These are phyloP conservation scores for Cordia subcordata DNA, from an alignment of 257 asterid genomes.

Conservation along the genomic window DNA sequence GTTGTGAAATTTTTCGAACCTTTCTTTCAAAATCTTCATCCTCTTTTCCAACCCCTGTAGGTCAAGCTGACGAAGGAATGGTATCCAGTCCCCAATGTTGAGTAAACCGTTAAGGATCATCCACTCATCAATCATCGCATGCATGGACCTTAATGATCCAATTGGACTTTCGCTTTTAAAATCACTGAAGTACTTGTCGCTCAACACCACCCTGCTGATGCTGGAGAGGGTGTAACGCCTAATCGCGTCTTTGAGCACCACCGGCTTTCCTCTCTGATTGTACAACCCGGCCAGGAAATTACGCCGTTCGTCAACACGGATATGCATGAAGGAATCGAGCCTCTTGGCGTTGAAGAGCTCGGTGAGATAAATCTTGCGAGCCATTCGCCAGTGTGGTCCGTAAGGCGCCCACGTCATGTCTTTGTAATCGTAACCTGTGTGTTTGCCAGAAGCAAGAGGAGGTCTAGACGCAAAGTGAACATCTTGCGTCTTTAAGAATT, in stretches of 20 bases:
- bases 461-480: not conserved
- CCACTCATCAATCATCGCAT: conserved; percentile 33
- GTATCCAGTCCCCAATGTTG: conserved; percentile 27
- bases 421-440: not conserved
- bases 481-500: conserved; percentile 17
- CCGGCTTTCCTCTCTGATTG: conserved; percentile 17
- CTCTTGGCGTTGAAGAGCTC: conserved; percentile 22
- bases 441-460: not conserved
- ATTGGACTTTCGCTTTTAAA: not conserved
- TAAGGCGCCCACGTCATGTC: conserved; percentile 6
- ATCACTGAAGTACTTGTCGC: conserved; percentile 22
- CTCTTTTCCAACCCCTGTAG: conserved; percentile 20
- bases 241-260: conserved; percentile 26
- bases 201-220: conserved; percentile 17
- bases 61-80: conserved; percentile 19
- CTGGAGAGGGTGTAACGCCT: conserved; percentile 11
- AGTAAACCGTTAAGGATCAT: conserved; percentile 24
- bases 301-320: conserved; percentile 31
- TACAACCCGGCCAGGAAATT: conserved; percentile 14
- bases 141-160: conserved; percentile 13
- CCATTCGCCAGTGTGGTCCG: conserved; percentile 9
- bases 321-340: conserved; percentile 22
- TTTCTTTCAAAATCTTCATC: conserved; percentile 10
- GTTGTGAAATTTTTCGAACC: conserved; percentile 2
- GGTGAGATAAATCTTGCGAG: conserved; percentile 25